Base-by-base conservation (phyloP, 176 grass and related monocot genomes). In the Chrysopogon serrulatus region DNA sequence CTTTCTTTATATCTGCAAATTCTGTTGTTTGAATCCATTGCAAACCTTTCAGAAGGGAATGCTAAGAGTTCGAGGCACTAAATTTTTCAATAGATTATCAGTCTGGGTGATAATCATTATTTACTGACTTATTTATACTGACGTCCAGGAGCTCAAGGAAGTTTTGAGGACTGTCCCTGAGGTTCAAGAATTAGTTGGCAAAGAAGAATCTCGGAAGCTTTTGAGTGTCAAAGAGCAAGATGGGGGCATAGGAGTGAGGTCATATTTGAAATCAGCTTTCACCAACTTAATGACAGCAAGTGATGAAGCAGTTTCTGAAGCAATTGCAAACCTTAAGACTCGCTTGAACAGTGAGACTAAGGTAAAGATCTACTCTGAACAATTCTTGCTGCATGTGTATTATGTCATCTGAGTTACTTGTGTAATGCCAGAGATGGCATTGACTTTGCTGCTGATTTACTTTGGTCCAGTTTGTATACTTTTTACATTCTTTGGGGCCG, bases 141-240 rank as follows among this genome's bases (percentile, higher is more conserved):
- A 49, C 28, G 66, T 59, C 49, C 82, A 98, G 95, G 95, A 98
- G 76, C 82, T 98, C 42, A 86, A 95, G 70, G 82, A 98, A 84
- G 95, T 95, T 17, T 82, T 98, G 68, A 85, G 51, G 49, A 85
- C 86, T 76, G 91, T 98, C 36, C 95, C 92, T 40, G 95, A 98
- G 70, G 82, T 98, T 84, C 77, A 19, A 64, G 89, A 87, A 32
- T 78, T 98, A 73, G 83, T 93, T 88, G 91, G 79, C 35, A 67
- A 86, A 79, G 88, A 87, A 68, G 90, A 90, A 19, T 76, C 87
- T 69, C 56, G 2, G 2, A 88, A 85, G 63, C 61, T 94, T 74
- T 76, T 94, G 87, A 65, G 33, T 82, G 18, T 77, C 35, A 81
- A 89, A 89, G 83, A 87, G 44, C 83, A 87, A 30, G 87, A 86